Percentiles rank a stretch among this genome's conserved stretches.
phyloP scores from a whole-genome alignment of 2,329 filamentous ascomycete genomes.

The Hypomyces perniciosus region DNA sequence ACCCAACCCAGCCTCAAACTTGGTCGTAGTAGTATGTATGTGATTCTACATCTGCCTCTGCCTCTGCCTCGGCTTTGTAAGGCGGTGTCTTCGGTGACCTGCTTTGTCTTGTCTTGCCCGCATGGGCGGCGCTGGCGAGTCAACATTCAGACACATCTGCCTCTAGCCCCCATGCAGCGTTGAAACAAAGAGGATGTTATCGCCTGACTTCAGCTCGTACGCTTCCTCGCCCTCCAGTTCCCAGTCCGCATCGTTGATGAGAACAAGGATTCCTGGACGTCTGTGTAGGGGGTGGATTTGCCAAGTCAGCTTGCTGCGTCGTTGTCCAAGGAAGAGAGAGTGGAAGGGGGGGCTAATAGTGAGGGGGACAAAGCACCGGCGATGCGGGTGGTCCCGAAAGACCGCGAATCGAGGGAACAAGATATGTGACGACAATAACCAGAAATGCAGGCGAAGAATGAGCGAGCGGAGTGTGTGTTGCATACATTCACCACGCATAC shows the following conservation, averaged over 20 bases:
- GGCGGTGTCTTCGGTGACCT: neutral
- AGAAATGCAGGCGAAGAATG: neutral
- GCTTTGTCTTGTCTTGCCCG: neutral
- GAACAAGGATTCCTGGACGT: conserved; percentile 87
- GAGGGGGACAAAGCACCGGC: too few relatives aligned
- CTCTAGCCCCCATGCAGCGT: conserved; percentile 84
- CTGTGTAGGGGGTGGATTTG: conserved; percentile 39
- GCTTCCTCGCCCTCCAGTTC: conserved; percentile 91
- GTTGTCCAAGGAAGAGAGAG: neutral
- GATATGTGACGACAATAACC: neutral
- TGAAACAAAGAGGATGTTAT: conserved; percentile 93
- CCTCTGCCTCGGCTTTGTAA: too few relatives aligned
- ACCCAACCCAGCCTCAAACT: neutral
- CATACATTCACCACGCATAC: neutral
- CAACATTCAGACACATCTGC: neutral
- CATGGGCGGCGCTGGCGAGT: neutral
- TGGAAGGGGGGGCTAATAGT: neutral
- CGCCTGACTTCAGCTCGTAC: conserved; percentile 74
- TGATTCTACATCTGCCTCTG: too few relatives aligned
- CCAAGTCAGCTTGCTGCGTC: neutral
- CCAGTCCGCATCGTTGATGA: conserved; percentile 98
- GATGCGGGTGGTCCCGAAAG: neutral
- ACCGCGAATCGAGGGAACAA: neutral
- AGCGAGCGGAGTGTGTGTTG: neutral
- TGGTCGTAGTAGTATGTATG: neutral